Evolutionary conservation across 805 yeast genomes (phyloP), one percentile per base, ranked within the genome.

Genomic region (Candida wancherniae): DNA sequence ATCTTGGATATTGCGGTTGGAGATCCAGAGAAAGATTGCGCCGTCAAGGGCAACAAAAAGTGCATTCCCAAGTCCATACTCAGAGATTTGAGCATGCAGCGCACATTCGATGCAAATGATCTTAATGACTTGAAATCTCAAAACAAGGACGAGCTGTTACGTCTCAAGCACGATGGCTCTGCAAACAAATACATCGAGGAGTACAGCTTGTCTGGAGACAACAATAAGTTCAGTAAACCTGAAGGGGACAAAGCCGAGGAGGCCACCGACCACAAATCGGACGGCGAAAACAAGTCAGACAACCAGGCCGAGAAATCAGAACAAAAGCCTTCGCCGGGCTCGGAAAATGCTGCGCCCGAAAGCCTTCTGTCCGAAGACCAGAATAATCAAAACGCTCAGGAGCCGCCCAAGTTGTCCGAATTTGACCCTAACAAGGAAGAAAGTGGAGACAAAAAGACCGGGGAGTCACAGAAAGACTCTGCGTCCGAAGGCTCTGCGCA

Each of bases 1-100:
- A 55, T 73, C 16, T 51, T 66, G 5, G 67, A 61, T 34, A 43
- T 63, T 10, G 62, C 71, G 2, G 52, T 73, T 9, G 57, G 63
- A 5, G 48, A 51, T 22, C 59, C 63, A 5, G 44, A 51, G 3
- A 10, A 28, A 3, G 68, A 63, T 37, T 39, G 52, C 26, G 45
- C 49, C 17, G 53, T 64, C 22, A 50, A 65, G 17, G 72, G 73
- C 1, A 57, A 62, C 33, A 45, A 61, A 40, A 50, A 53, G 27
- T 26, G 50, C 15, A 36, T 54, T 7, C 70, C 70, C 0, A 29
- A 32, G 22, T 37, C 50, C 17, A 41, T 64, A 5, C 34, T 63
- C 19, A 48, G 54, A 10, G 59, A 58, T 13, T 51, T 57, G 34
- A 53, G 53, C 31, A 31, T 44, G 20, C 29, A 28, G 7, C 54